Percentiles rank a stretch among this genome's conserved stretches.
Evolutionary conservation across 2,329 filamentous ascomycete species (phyloP).

Genomic region (Pseudogymnoascus sp.): DNA sequence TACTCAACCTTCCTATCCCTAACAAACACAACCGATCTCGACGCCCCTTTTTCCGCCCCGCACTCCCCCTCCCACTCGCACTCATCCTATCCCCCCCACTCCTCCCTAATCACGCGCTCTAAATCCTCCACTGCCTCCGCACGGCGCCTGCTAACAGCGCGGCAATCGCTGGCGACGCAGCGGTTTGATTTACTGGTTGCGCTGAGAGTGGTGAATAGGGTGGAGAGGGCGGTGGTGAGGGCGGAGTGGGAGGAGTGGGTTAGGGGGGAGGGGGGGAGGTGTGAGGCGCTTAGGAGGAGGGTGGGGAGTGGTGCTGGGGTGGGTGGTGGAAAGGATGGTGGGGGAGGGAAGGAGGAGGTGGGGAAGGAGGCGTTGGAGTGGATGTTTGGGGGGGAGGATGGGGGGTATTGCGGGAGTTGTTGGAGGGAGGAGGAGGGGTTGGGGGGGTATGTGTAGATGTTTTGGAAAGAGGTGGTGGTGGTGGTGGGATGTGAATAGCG

Average conservation of each 20-base stretch:
- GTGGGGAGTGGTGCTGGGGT: slow-evolving; percentile 16
- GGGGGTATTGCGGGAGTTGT: not conserved
- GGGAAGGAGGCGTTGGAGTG: not conserved
- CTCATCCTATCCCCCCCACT: slow-evolving; percentile 41
- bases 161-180: slow-evolving; percentile 74
- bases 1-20: slow-evolving; percentile 56
- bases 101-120: slow-evolving; percentile 37
- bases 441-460: not conserved
- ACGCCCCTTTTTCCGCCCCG: slow-evolving; percentile 47
- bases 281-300: slow-evolving; percentile 39
- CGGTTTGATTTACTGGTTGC: slow-evolving; percentile 87
- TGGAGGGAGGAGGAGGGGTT: not conserved
- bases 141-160: slow-evolving; percentile 63
- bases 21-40: slow-evolving; percentile 48
- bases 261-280: slow-evolving; percentile 66
- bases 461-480: not conserved
- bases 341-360: not conserved
- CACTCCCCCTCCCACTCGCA: slow-evolving; percentile 35
- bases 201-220: slow-evolving; percentile 78
- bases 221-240: slow-evolving; percentile 77
- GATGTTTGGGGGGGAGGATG: not conserved
- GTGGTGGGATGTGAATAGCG: not conserved
- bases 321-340: not conserved
- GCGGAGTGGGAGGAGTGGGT: slow-evolving; percentile 95
- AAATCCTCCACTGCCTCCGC: slow-evolving; percentile 47